Conservation (phyloP, 116 monocot genomes). For the Cymodocea nodosa region DNA sequence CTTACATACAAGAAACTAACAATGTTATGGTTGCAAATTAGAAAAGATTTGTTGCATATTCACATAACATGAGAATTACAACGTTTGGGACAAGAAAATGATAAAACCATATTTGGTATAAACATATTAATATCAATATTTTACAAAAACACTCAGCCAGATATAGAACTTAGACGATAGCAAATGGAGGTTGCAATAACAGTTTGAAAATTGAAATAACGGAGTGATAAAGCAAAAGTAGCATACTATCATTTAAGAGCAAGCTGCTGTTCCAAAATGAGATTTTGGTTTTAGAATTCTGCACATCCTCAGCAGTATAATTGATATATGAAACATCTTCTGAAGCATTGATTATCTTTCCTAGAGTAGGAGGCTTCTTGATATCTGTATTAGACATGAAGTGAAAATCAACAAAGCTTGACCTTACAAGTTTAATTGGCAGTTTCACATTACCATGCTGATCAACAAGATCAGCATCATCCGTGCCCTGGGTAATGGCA, state of each 20-base stretch:
- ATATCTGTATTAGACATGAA: background rate
- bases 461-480: conserved; percentile 2
- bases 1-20: no score
- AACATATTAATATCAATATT: background rate
- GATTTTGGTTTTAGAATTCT: conserved; percentile 2
- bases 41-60: background rate
- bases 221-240: background rate
- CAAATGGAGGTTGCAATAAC: background rate
- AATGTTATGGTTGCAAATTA: background rate
- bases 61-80: background rate
- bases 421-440: background rate
- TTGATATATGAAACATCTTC: background rate
- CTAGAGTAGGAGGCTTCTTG: conserved; percentile 29
- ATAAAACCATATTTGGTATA: background rate
- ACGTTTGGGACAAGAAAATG: background rate
- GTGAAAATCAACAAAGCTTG: background rate
- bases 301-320: background rate
- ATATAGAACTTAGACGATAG: background rate
- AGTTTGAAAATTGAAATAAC: conserved; percentile 1
- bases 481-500: background rate
- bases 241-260: background rate
- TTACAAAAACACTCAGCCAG: background rate
- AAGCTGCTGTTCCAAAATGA: background rate
- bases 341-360: conserved; percentile 8
- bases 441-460: background rate